A percentile compares a stretch with the other conserved stretches of the same genome.
Conservation (phyloP, 352 stramenopile species). For the Pythium graminicola region DNA sequence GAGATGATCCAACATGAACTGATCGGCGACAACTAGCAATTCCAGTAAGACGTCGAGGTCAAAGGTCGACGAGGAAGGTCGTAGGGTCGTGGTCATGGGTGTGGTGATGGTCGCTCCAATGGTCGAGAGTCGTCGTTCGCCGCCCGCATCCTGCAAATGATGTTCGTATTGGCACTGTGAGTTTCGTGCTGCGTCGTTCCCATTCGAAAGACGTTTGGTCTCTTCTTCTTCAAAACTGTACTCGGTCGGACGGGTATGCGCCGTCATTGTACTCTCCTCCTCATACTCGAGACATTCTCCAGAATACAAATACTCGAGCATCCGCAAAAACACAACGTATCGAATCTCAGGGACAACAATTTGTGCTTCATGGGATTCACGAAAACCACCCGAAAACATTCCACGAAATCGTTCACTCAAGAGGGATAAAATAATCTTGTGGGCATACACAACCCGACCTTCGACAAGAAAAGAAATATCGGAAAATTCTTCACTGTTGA, state of each 20-base stretch:
- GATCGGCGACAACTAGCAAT: slow-evolving; percentile 89
- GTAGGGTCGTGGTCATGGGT: no score
- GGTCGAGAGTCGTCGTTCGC: not conserved
- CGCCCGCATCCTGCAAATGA: not conserved
- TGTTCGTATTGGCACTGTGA: slow-evolving; percentile 1
- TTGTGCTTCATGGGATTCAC: slow-evolving; percentile 68
- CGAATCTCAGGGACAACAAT: slow-evolving; percentile 89
- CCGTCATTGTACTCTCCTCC: slow-evolving; percentile 3
- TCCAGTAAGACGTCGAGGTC: slow-evolving; percentile 77
- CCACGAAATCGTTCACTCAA: slow-evolving; percentile 91
- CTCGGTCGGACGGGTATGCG: not conserved
- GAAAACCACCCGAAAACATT: slow-evolving; percentile 94
- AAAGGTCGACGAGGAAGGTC: slow-evolving; percentile 22
- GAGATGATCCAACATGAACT: slow-evolving; percentile 96
- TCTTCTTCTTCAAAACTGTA: slow-evolving; percentile 4
- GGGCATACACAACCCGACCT: slow-evolving; percentile 86
- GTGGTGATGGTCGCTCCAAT: no score
- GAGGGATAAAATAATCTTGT: slow-evolving; percentile 92
- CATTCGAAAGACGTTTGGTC: slow-evolving; percentile 17
- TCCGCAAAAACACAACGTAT: slow-evolving; percentile 86
- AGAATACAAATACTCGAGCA: slow-evolving; percentile 95
- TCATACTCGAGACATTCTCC: slow-evolving; percentile 36
- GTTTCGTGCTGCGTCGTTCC: slow-evolving; percentile 14
- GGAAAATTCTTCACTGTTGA: slow-evolving; percentile 91
- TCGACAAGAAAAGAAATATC: slow-evolving; percentile 96